Base-by-base conservation (phyloP, 805 yeast species). In the Candida ovalis region DNA sequence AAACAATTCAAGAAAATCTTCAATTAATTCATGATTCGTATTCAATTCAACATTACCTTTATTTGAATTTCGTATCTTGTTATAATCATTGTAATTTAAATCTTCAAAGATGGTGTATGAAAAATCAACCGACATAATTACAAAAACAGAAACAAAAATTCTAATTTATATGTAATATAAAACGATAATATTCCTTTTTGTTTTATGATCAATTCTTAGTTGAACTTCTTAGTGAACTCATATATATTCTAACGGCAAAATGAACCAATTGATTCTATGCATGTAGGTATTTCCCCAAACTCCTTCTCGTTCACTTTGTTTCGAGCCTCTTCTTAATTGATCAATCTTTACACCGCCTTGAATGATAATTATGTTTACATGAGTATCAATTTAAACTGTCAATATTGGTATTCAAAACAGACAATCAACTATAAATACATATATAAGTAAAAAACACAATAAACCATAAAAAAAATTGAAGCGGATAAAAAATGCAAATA, bases 1-100 rank as follows among this genome's bases (percentile, higher is more conserved):
- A 49, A 45, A 64, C 15, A 65, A 37, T 52, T 64, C 68, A 15
- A 62, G 41, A 12, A 60, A 43, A 23, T 40, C 38, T 17, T 42
- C 41, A 22, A 41, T 22, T 25, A 41, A 45, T 1, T 38, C 47
- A 18, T 15, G 19, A 25, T 13, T 23, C 38, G 21, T 40, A 33
- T n/a, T 40, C n/a, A n/a, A n/a, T n/a, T n/a, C n/a, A 4, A 21
- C 17, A 33, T 4, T 13, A 9, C 12, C 21, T 10, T 12, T n/a
- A n/a, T n/a, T 21, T 8, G 32, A 39, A 27, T 53, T 51, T 35
- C 58, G 44, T 1, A 59, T 9, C 3, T 15, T 12, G 37, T 54
- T 53, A 49, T 55, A 60, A 4, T 52, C 50, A 40, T 58, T 58
- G 45, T 45, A 60, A 33, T 47, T 25, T 18, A 57, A 48, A 42